phyloP scores from a whole-genome alignment of 805 yeast genomes.

The Ogataea allantospora region DNA sequence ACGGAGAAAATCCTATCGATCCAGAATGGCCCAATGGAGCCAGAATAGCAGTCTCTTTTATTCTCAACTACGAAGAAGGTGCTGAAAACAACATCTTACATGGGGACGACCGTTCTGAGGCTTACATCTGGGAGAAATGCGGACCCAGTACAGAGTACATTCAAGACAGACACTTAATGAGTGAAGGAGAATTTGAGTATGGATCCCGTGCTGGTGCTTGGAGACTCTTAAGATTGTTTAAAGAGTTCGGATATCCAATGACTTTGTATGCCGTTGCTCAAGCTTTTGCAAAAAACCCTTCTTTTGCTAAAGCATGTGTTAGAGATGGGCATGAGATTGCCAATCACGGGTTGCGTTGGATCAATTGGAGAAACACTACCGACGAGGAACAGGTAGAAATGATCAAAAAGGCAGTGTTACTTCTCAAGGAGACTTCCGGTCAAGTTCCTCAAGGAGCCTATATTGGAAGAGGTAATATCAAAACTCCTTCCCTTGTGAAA shows the following conservation, averaged over 20 bases:
- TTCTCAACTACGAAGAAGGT: slow-evolving; percentile 32
- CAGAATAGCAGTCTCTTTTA: slow-evolving; percentile 27
- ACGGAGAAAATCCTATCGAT: slow-evolving; percentile 27
- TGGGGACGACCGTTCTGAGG: slow-evolving; percentile 21
- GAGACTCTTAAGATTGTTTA: slow-evolving; percentile 32
- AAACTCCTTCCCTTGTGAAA: slow-evolving; percentile 33
- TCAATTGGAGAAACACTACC: slow-evolving; percentile 29
- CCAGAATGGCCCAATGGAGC: slow-evolving; percentile 28
- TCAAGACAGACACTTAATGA: slow-evolving; percentile 17
- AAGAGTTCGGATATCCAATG: slow-evolving; percentile 32
- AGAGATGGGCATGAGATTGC: slow-evolving; percentile 40
- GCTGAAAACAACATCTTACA: slow-evolving; percentile 20
- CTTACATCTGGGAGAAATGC: slow-evolving; percentile 19
- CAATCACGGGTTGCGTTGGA: slow-evolving; percentile 39
- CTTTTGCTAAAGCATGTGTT: slow-evolving; percentile 35
- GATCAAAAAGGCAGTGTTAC: slow-evolving; percentile 31
- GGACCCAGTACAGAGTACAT: slow-evolving; percentile 15
- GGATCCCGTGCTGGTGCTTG: slow-evolving; percentile 22
- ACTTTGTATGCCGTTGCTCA: slow-evolving; percentile 40
- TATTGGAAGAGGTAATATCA: slow-evolving; percentile 35
- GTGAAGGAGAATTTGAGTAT: slow-evolving; percentile 19
- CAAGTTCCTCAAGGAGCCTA: slow-evolving; percentile 38
- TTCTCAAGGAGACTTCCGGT: slow-evolving; percentile 34
- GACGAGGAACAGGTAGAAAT: slow-evolving; percentile 35
- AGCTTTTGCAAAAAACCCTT: slow-evolving; percentile 35